These are phyloP conservation scores for Amauroascus verrucosus DNA, from an alignment of 2,329 filamentous ascomycete species.

Conservation along the genomic window DNA sequence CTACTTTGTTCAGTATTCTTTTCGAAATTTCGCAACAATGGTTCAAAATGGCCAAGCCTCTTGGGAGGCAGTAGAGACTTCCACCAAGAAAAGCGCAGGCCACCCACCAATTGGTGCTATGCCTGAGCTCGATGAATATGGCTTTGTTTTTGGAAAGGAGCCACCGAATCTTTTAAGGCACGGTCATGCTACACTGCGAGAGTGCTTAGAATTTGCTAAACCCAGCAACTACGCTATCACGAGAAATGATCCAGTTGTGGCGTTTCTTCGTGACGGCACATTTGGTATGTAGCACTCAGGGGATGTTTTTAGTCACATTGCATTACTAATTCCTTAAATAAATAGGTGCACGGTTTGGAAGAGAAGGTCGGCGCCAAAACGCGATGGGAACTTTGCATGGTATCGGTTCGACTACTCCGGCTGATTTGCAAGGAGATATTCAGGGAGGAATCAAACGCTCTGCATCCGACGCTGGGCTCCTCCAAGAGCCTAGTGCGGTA, in stretches of 20 bases:
- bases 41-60: constrained; percentile 41
- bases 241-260: constrained; percentile 27
- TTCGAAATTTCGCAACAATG: constrained; percentile 43
- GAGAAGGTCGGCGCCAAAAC: neutral
- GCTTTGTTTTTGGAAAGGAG: constrained; percentile 33
- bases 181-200: constrained; percentile 36
- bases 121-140: constrained; percentile 38
- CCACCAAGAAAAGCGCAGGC: constrained; percentile 22
- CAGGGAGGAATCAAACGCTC: neutral
- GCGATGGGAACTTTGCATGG: neutral
- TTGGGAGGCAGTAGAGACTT: constrained; percentile 45
- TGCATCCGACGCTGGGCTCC: constrained; percentile 4
- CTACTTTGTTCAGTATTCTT: constrained; percentile 48
- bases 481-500: neutral
- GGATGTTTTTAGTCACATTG: neutral
- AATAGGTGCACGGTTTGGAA: constrained; percentile 3
- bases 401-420: neutral
- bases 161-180: constrained; percentile 31
- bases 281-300: constrained; percentile 22
- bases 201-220: constrained; percentile 28
- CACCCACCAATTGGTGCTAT: constrained; percentile 24
- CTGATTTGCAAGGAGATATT: neutral
- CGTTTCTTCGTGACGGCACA: constrained; percentile 23
- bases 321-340: constrained; percentile 11
- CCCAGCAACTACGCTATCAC: constrained; percentile 28